phyloP scores from a whole-genome alignment of 2,329 filamentous ascomycete species.

The Fusarium veterinarium region DNA sequence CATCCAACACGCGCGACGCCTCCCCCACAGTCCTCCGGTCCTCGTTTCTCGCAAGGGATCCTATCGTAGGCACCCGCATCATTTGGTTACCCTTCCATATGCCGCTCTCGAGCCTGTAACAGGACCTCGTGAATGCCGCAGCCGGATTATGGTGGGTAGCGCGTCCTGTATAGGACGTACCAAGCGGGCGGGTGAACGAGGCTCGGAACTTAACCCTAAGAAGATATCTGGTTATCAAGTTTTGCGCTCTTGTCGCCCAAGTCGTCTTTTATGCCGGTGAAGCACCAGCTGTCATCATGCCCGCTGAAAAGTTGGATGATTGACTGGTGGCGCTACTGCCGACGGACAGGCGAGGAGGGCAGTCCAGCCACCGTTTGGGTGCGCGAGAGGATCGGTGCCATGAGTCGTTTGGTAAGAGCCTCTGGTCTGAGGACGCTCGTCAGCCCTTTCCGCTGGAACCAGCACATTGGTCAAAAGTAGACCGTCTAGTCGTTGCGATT shows the following conservation, averaged over 20 bases:
- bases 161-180: constrained; percentile 50
- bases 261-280: constrained; percentile 70
- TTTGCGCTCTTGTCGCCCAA: constrained; percentile 78
- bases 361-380: constrained; percentile 67
- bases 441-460: constrained; percentile 74
- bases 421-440: constrained; percentile 79
- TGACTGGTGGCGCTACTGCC: constrained; percentile 44
- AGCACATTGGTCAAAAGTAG: constrained; percentile 63
- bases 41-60: constrained; percentile 77
- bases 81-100: constrained; percentile 57
- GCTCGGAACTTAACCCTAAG: constrained; percentile 99
- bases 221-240: constrained; percentile 74
- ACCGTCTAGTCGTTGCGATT: constrained; percentile 51
- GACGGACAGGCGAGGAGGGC: constrained; percentile 63
- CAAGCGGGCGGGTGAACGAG: constrained; percentile 67
- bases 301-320: constrained; percentile 64
- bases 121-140: constrained; percentile 63
- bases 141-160: constrained; percentile 54
- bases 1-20: constrained; percentile 71
- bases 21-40: constrained; percentile 83
- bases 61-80: constrained; percentile 57
- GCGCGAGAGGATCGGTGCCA: constrained; percentile 72
- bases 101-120: constrained; percentile 72
- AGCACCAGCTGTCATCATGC: constrained; percentile 46
- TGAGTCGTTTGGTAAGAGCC: constrained; percentile 83